Base-by-base conservation (phyloP, 176 grass and related monocot species). In the Tuctoria greenei region DNA sequence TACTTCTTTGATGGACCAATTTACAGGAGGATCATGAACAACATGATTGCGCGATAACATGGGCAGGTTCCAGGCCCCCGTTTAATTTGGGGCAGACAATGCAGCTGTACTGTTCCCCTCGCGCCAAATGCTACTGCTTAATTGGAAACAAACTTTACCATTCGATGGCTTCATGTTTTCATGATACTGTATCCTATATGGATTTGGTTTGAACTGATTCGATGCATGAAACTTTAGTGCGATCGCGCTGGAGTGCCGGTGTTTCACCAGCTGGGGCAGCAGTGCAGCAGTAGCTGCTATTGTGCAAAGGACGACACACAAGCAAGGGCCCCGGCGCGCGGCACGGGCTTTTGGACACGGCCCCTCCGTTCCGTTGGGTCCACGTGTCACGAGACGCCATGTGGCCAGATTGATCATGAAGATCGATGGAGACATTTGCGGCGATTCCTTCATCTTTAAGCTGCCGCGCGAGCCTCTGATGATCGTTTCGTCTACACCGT, bases 401-500 rank as follows among this genome's bases (percentile, higher is more conserved):
- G 56, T 61, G 63, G 72, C 63, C 72, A 61, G 68, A 40, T 61
- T 20, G 72, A 20, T 67, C 63, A 14, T 6, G 27, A 25, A 47
- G 26, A 28, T 16, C n/a, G n/a, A n/a, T n/a, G 27, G 26, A 47
- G 39, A 36, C 9, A 45, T 69, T 17, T 59, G 24, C 76, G n/a
- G 37, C 25, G 25, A n/a, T n/a, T n/a, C n/a, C n/a, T n/a, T n/a
- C n/a, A n/a, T n/a, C n/a, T n/a, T n/a, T n/a, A n/a, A n/a, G n/a
- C n/a, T n/a, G n/a, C n/a, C n/a, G n/a, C n/a, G n/a, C n/a, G n/a
- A n/a, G n/a, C n/a, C 36, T 47, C 14, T 9, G 51, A 28, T 64
- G 77, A 25, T 85, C 61, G 45, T 70, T 55, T 17, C 26, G n/a
- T 64, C 76, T 81, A 3, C 38, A 20, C 61, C 63, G 62, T 61